These are phyloP conservation scores for Casaregolazyma lundiana DNA, from an alignment of 1,139 yeast genomes.

Conservation along the genomic window DNA sequence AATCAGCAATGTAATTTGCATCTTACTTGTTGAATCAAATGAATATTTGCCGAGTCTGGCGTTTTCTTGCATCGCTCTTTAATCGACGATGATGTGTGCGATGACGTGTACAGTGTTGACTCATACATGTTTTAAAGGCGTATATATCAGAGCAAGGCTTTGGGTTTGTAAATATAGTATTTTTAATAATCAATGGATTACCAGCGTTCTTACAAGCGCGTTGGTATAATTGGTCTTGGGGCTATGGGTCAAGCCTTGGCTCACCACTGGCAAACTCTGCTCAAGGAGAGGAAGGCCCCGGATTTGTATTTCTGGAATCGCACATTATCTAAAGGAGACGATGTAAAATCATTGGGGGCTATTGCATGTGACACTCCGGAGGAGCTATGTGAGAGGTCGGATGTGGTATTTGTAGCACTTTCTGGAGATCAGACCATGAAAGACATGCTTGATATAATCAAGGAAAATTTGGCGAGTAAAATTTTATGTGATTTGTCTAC, in stretches of 20 bases:
- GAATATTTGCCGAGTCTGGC: too few species aligned
- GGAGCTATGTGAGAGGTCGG: conserved; percentile 17
- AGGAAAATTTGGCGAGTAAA: conserved; percentile 20
- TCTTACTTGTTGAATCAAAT: too few species aligned
- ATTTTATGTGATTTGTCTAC: conserved; percentile 28
- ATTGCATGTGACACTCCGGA: conserved; percentile 14
- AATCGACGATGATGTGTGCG: too few species aligned
- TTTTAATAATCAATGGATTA: too few species aligned
- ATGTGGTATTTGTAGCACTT: conserved; percentile 20
- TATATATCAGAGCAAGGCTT: too few species aligned
- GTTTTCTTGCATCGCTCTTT: too few species aligned
- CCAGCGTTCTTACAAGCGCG: too few species aligned
- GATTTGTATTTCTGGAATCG: conserved; percentile 21
- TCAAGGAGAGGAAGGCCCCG: conserved; percentile 14
- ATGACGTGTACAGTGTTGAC: too few species aligned
- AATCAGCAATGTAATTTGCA: too few species aligned
- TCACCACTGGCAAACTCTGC: conserved; percentile 18
- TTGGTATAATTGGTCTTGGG: conserved; percentile 23
- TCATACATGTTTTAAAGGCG: too few species aligned
- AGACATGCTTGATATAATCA: conserved; percentile 11
- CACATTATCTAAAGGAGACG: conserved; percentile 20
- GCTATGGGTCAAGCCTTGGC: conserved; percentile 25
- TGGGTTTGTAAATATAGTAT: too few species aligned
- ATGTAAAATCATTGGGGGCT: conserved; percentile 20
- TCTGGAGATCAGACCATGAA: conserved; percentile 20